Conservation (phyloP, 768 basidiomycete genomes). For the Hortiboletus campestris region DNA sequence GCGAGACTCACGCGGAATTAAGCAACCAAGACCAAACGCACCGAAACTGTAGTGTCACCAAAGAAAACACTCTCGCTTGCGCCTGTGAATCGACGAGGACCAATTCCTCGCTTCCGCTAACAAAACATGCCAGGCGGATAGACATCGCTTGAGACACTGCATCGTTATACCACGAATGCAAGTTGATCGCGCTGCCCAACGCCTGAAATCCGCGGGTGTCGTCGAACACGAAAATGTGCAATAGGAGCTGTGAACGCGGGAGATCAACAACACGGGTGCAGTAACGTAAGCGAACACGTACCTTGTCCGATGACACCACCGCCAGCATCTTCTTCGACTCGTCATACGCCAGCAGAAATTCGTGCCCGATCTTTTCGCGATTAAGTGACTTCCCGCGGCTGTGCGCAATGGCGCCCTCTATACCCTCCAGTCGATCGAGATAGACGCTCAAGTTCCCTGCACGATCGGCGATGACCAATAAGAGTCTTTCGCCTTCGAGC, state of each 20-base stretch:
- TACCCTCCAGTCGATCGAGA: conserved; percentile 32
- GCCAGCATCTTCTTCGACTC: conserved; percentile 50
- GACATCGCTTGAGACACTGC: too few relatives aligned
- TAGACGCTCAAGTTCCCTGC: conserved; percentile 37
- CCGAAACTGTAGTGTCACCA: conserved; percentile 54
- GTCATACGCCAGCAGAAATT: conserved; percentile 49
- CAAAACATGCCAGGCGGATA: conserved; percentile 42
- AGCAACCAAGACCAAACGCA: conserved; percentile 17
- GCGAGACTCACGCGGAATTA: background rate
- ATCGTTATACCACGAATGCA: conserved; percentile 43
- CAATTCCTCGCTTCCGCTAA: conserved; percentile 52
- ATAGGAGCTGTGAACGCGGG: conserved; percentile 22
- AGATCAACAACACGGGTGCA: accelerated
- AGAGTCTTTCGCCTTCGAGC: conserved; percentile 38
- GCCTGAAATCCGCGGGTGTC: conserved; percentile 43
- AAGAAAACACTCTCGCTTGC: conserved; percentile 51
- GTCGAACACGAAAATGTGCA: conserved; percentile 50
- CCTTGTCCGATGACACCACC: conserved; percentile 44
- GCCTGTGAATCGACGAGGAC: conserved; percentile 45
- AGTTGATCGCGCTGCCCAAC: conserved; percentile 39
- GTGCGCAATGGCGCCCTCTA: conserved; percentile 33
- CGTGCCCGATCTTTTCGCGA: conserved; percentile 46
- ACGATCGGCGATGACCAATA: conserved; percentile 41
- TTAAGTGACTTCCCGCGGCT: conserved; percentile 34
- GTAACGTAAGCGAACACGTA: conserved; percentile 2